A percentile compares a stretch with the other conserved stretches of the same genome.
Evolutionary conservation across 805 yeast species (phyloP).

Genomic region (Suhomyces sp.): DNA sequence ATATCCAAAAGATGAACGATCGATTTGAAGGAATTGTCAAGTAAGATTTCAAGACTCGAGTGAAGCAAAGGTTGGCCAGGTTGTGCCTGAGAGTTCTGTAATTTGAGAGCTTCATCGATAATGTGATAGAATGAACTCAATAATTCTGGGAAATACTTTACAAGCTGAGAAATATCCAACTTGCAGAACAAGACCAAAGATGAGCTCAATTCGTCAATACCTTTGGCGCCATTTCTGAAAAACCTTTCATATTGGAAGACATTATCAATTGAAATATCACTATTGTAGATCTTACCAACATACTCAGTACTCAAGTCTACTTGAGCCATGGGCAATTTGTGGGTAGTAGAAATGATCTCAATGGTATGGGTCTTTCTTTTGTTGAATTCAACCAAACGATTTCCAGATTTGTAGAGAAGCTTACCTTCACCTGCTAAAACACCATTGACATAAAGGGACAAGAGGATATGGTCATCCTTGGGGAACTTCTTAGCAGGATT

Average conservation of each 20-base stretch:
- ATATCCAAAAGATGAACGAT: constrained; percentile 60
- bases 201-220: constrained; percentile 44
- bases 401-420: constrained; percentile 47
- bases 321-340: constrained; percentile 39
- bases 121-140: constrained; percentile 36
- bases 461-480: constrained; percentile 51
- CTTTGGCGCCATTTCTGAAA: constrained; percentile 40
- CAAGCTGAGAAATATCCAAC: constrained; percentile 50
- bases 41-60: constrained; percentile 28
- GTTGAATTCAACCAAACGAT: constrained; percentile 46
- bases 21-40: constrained; percentile 47
- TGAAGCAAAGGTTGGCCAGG: constrained; percentile 15
- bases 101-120: constrained; percentile 21
- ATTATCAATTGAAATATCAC: constrained; percentile 52
- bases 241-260: constrained; percentile 52
- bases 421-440: constrained; percentile 57
- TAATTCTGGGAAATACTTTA: constrained; percentile 63
- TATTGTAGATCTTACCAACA: constrained; percentile 64
- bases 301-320: constrained; percentile 59
- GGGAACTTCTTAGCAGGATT: constrained; percentile 31
- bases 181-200: constrained; percentile 50
- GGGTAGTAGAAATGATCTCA: constrained; percentile 41
- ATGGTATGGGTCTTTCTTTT: constrained; percentile 40
- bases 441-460: constrained; percentile 63
- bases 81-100: not conserved